Percentiles rank a stretch among this genome's conserved stretches.
Conservation (phyloP, 1,139 yeast species). For the Zygosaccharomyces sapae region DNA sequence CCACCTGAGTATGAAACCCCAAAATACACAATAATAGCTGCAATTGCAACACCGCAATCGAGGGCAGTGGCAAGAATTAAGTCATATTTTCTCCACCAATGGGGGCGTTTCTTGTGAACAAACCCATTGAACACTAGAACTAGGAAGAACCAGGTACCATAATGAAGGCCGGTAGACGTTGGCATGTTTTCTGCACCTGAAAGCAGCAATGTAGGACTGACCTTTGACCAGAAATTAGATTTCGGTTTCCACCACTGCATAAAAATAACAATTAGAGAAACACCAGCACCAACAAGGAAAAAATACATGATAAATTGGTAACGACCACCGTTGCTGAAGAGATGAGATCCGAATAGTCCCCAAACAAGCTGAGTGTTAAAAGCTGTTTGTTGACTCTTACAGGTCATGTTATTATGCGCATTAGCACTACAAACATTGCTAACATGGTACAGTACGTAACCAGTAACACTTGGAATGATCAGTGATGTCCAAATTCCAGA, state of each 20-base stretch:
- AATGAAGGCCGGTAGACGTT: slow-evolving; percentile 50
- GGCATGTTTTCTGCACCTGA: slow-evolving; percentile 48
- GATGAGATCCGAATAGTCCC: slow-evolving; percentile 61
- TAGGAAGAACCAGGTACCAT: slow-evolving; percentile 45
- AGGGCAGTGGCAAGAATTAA: slow-evolving; percentile 55
- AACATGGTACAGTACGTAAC: slow-evolving; percentile 44
- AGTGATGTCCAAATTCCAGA: slow-evolving; percentile 41
- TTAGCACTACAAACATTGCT: slow-evolving; percentile 45
- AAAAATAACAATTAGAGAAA: slow-evolving; percentile 45
- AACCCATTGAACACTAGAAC: slow-evolving; percentile 49
- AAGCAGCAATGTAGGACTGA: slow-evolving; percentile 49
- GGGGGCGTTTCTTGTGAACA: slow-evolving; percentile 46
- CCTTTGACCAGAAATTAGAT: slow-evolving; percentile 39
- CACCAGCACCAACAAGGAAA: slow-evolving; percentile 44
- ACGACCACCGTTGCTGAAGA: slow-evolving; percentile 39
- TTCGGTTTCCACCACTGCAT: slow-evolving; percentile 47
- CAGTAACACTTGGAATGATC: slow-evolving; percentile 42
- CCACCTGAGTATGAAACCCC: slow-evolving; percentile 2
- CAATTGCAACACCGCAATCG: slow-evolving; percentile 30
- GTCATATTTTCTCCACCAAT: slow-evolving; percentile 65
- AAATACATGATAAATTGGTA: slow-evolving; percentile 43
- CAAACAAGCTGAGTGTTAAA: slow-evolving; percentile 56
- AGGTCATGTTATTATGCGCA: slow-evolving; percentile 45
- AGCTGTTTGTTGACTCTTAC: slow-evolving; percentile 47
- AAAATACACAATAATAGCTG: slow-evolving; percentile 3